Conservation (phyloP, 371 early-diverging fungal species). For the Mucor lusitanicus region DNA sequence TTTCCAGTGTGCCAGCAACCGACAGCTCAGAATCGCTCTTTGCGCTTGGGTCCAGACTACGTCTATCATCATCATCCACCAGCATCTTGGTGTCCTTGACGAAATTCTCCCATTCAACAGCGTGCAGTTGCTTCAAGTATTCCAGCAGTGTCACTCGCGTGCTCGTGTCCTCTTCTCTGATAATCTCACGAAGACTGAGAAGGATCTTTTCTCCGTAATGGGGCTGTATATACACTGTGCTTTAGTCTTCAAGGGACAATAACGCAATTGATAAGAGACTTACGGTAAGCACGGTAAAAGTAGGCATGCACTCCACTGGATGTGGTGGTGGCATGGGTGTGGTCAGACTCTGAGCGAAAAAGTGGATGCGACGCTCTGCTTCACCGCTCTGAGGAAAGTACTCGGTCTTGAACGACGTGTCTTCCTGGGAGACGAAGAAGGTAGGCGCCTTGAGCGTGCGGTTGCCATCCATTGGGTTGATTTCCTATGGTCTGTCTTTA, state of each 20-base stretch:
- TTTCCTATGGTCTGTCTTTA: constrained; percentile 20
- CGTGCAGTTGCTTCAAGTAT: constrained; percentile 84
- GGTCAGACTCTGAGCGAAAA: constrained; percentile 88
- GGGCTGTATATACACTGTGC: constrained; percentile 51
- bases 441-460: constrained; percentile 77
- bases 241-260: background rate
- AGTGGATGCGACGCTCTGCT: constrained; percentile 85
- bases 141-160: constrained; percentile 83
- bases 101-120: constrained; percentile 91
- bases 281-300: constrained; percentile 82
- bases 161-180: constrained; percentile 82
- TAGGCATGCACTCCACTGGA: constrained; percentile 85
- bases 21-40: constrained; percentile 19
- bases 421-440: constrained; percentile 86
- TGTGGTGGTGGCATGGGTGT: constrained; percentile 84
- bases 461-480: constrained; percentile 66
- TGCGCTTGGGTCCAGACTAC: constrained; percentile 2
- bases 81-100: constrained; percentile 85
- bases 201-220: constrained; percentile 91
- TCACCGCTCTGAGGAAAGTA: constrained; percentile 81
- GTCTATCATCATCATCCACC: constrained; percentile 62
- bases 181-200: constrained; percentile 80
- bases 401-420: constrained; percentile 75
- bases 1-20: constrained; percentile 14
- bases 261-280: constrained; percentile 7